Percentiles rank a stretch among this genome's conserved stretches.
phyloP scores from a whole-genome alignment of 2,329 filamentous ascomycete species.

The Colletotrichum lentis region DNA sequence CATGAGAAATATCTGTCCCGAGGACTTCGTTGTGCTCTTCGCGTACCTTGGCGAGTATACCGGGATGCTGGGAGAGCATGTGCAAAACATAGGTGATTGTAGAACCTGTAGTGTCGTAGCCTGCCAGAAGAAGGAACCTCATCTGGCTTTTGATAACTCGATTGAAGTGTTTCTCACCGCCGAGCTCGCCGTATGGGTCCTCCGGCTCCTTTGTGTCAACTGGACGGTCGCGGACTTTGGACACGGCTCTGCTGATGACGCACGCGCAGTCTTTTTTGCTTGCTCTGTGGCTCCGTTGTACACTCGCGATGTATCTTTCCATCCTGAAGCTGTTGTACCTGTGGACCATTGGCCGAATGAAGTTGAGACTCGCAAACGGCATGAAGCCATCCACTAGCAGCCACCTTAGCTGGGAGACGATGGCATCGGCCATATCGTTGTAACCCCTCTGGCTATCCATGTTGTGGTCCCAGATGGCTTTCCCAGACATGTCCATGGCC shows the following conservation, averaged over 20 bases:
- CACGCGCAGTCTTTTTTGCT: background rate
- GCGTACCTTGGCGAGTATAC: conserved; percentile 41
- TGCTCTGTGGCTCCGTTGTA: background rate
- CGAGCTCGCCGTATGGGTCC: conserved; percentile 4
- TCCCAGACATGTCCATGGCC: conserved; percentile 27
- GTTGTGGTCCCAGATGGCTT: conserved; percentile 21
- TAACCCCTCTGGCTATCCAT: conserved; percentile 20
- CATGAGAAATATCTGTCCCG: conserved; percentile 50
- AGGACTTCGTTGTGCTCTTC: conserved; percentile 53
- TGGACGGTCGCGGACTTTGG: background rate
- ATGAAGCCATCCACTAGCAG: conserved; percentile 14
- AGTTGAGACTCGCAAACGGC: conserved; percentile 16
- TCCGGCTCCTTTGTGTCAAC: background rate
- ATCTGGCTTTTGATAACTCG: conserved; percentile 40
- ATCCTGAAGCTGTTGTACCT: conserved; percentile 24
- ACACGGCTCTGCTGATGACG: conserved; percentile 16
- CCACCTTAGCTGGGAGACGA: conserved; percentile 21
- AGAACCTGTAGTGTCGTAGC: conserved; percentile 47
- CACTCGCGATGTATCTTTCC: conserved; percentile 18
- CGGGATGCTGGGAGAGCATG: conserved; percentile 40
- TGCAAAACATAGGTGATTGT: conserved; percentile 42
- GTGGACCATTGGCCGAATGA: conserved; percentile 19
- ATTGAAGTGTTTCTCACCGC: conserved; percentile 10
- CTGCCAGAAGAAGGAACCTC: conserved; percentile 46
- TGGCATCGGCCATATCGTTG: conserved; percentile 24